phyloP scores from a whole-genome alignment of 768 basidiomycete genomes.

The Jaapia argillacea region DNA sequence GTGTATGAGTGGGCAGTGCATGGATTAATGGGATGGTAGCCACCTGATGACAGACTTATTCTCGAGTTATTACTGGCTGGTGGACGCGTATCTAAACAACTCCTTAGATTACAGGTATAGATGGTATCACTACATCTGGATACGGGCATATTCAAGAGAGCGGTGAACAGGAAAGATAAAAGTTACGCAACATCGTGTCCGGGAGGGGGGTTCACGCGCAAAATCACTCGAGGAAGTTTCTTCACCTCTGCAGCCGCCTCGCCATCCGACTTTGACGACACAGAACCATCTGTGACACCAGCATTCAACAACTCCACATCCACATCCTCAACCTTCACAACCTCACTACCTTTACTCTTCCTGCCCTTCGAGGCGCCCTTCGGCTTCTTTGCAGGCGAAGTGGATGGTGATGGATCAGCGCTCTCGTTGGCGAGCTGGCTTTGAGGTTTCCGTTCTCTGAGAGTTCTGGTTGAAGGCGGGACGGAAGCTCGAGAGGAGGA shows the following conservation, averaged over 20 bases:
- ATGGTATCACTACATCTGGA: too few relatives aligned
- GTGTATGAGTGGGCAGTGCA: constrained; percentile 80
- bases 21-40: background rate
- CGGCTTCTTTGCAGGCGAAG: constrained; percentile 7
- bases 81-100: too few relatives aligned
- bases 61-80: too few relatives aligned
- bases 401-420: constrained; percentile 9
- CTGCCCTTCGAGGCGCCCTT: background rate
- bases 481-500: constrained; percentile 12
- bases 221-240: constrained; percentile 44
- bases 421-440: constrained; percentile 5
- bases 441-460: constrained; percentile 37
- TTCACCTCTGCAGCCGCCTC: constrained; percentile 16
- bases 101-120: too few relatives aligned
- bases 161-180: too few relatives aligned
- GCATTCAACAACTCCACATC: background rate
- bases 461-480: constrained; percentile 31
- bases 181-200: constrained; percentile 3
- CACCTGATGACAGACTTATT: too few relatives aligned
- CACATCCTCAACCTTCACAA: background rate
- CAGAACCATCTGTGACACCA: background rate
- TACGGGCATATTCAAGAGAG: too few relatives aligned
- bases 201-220: constrained; percentile 38
- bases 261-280: constrained; percentile 8
- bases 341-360: background rate